These are phyloP conservation scores for Nannizzia gypsea DNA, from an alignment of 2,329 filamentous ascomycete species.

Conservation along the genomic window DNA sequence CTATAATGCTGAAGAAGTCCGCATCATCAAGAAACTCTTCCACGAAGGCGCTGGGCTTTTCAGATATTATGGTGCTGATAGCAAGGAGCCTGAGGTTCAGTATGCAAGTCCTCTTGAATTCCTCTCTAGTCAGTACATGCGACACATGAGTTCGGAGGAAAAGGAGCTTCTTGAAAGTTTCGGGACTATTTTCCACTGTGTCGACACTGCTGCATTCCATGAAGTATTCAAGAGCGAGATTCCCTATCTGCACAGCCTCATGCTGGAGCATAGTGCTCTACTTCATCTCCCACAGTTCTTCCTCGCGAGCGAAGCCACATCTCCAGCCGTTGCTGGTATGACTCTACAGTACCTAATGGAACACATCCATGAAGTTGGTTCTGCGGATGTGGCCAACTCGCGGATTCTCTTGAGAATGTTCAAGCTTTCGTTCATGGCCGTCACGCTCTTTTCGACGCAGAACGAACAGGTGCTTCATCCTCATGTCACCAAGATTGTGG, in stretches of 20 bases:
- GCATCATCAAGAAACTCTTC: conserved; percentile 93
- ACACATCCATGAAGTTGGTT: conserved; percentile 87
- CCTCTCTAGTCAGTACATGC: conserved; percentile 89
- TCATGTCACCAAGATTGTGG: conserved; percentile 94
- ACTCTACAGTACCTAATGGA: conserved; percentile 95
- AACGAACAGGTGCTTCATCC: conserved; percentile 94
- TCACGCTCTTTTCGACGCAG: conserved; percentile 84
- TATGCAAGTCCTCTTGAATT: conserved; percentile 78
- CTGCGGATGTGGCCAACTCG: conserved; percentile 79
- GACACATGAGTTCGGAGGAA: conserved; percentile 87
- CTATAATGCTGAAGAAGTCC: conserved; percentile 92
- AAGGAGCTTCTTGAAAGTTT: conserved; percentile 97
- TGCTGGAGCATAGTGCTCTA: conserved; percentile 88
- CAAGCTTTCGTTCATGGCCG: conserved; percentile 98
- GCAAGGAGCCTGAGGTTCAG: conserved; percentile 57
- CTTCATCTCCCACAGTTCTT: conserved; percentile 97
- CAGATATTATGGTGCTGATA: conserved; percentile 88
- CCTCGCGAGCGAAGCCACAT: conserved; percentile 95
- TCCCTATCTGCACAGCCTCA: conserved; percentile 90
- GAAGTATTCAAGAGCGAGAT: conserved; percentile 98
- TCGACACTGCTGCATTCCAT: conserved; percentile 95
- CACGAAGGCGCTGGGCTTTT: conserved; percentile 94
- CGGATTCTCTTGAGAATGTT: conserved; percentile 88
- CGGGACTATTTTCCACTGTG: conserved; percentile 94
- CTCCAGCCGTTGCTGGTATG: conserved; percentile 96